A percentile compares a stretch with the other conserved stretches of the same genome.
Evolutionary conservation across 345 rosid species (phyloP).

Genomic region (Salix udensis): DNA sequence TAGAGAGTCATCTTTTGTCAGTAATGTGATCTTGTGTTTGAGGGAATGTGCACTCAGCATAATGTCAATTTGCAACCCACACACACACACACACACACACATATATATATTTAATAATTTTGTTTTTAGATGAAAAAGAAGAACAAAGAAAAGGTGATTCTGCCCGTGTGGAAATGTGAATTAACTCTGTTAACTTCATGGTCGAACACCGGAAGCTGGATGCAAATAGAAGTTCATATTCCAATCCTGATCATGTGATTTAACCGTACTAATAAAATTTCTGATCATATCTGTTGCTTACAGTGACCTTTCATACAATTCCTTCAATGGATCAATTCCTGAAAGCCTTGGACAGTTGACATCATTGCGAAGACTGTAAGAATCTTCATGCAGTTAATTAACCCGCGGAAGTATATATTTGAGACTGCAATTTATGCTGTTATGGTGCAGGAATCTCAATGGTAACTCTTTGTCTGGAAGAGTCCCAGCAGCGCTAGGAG

Average conservation of each 20-base stretch:
- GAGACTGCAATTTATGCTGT: constrained; percentile 12
- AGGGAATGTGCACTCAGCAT: background rate
- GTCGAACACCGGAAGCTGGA: background rate
- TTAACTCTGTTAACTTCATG: background rate
- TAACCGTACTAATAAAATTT: background rate
- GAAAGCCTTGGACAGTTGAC: constrained; percentile 80
- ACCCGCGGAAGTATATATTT: background rate
- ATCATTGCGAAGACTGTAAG: constrained; percentile 76
- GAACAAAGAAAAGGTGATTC: background rate
- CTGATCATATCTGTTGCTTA: background rate
- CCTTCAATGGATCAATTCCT: constrained; percentile 82
- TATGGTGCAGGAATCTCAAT: constrained; percentile 73
- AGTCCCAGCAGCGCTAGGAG: constrained; percentile 88
- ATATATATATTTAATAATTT: background rate
- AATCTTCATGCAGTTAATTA: constrained; percentile 1
- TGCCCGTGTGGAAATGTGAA: background rate
- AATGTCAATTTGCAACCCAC: background rate
- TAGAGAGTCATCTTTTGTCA: background rate
- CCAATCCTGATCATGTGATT: background rate
- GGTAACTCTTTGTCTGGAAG: constrained; percentile 81
- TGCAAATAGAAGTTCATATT: background rate
- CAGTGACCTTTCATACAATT: constrained; percentile 95
- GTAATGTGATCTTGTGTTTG: background rate
- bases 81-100: too few species aligned
- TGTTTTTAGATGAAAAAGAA: background rate